Conservation (phyloP, 345 rosid genomes). For the Boechera retrofracta region DNA sequence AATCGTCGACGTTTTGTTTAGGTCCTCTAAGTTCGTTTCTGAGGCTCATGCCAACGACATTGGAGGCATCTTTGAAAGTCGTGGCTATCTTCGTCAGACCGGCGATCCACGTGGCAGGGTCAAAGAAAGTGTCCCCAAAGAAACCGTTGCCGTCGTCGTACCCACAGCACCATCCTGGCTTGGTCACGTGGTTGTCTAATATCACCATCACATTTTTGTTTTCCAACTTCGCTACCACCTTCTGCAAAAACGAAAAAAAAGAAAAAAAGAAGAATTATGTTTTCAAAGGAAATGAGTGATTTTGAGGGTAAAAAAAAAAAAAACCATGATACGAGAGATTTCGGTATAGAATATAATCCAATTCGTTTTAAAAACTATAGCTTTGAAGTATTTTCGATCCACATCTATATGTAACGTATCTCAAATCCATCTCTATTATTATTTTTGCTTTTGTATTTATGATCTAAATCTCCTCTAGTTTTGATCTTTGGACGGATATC, state of each 20-base stretch:
- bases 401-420: background rate
- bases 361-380: too few relatives aligned
- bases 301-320: background rate
- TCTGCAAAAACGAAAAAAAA: background rate
- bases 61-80: constrained; percentile 55
- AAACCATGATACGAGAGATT: background rate
- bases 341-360: background rate
- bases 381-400: too few relatives aligned
- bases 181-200: constrained; percentile 85
- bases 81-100: constrained; percentile 70
- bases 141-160: constrained; percentile 78
- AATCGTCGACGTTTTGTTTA: constrained; percentile 69
- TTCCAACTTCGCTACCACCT: constrained; percentile 24
- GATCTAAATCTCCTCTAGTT: background rate
- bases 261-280: background rate
- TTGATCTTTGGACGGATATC: background rate
- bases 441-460: background rate
- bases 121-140: constrained; percentile 78
- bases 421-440: background rate
- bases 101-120: constrained; percentile 69
- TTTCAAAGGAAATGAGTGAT: background rate
- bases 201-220: constrained; percentile 71
- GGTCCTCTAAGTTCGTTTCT: constrained; percentile 86
- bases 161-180: constrained; percentile 92
- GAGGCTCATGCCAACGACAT: constrained; percentile 80